Evolutionary conservation across 257 asterid species (phyloP).

Genomic region (Prunella vulgaris): DNA sequence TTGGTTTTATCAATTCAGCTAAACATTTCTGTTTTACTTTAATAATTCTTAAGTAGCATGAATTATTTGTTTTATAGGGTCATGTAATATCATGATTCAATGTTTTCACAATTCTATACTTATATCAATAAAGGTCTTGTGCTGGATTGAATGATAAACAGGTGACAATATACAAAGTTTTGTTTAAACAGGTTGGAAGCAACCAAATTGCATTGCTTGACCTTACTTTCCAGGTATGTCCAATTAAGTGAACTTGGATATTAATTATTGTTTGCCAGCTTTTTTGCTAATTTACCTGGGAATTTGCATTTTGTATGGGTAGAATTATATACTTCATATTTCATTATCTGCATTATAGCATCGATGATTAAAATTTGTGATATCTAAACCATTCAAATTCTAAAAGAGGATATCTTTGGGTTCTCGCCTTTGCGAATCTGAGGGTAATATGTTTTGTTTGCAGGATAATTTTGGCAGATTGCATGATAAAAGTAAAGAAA

Average conservation of each 20-base stretch:
- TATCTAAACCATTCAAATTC: background rate
- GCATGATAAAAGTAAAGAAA: slow-evolving; percentile 84
- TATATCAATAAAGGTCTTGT: too few relatives aligned
- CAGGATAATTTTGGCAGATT: slow-evolving; percentile 78
- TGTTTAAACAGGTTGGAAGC: too few relatives aligned
- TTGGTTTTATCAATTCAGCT: too few relatives aligned
- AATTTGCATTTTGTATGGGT: background rate
- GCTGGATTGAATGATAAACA: too few relatives aligned
- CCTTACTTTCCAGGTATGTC: slow-evolving; percentile 82
- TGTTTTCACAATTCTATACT: too few relatives aligned
- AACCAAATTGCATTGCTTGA: slow-evolving; percentile 91
- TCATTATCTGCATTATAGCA: slow-evolving; percentile 2
- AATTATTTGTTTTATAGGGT: too few relatives aligned
- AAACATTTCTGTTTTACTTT: too few relatives aligned
- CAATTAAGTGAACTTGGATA: background rate
- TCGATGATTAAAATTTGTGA: background rate
- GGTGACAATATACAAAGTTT: too few relatives aligned
- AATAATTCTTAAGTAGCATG: too few relatives aligned
- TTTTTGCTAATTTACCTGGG: background rate
- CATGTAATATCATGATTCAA: too few relatives aligned
- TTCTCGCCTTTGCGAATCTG: background rate
- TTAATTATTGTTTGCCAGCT: background rate
- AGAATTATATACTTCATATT: background rate
- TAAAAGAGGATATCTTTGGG: background rate
- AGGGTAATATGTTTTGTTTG: slow-evolving; percentile 5